Evolutionary conservation across 345 rosid genomes (phyloP).

Genomic region (Leavenworthia alabamica): DNA sequence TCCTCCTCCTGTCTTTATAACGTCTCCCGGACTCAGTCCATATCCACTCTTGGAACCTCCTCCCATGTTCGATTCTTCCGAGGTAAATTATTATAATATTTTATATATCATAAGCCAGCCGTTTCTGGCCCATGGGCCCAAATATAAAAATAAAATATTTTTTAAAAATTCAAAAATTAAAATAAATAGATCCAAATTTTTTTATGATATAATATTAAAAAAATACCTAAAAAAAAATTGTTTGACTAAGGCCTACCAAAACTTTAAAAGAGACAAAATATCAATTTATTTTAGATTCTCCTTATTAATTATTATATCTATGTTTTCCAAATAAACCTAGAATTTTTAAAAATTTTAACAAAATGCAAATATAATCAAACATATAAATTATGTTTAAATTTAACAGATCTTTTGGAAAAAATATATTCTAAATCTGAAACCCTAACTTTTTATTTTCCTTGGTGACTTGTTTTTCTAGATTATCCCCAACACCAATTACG

Average conservation of each 20-base stretch:
- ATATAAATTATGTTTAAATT: no score
- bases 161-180: no score
- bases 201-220: no score
- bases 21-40: slow-evolving; percentile 24
- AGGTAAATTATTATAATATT: background rate
- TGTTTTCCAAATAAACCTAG: background rate
- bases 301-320: background rate
- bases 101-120: background rate
- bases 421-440: background rate
- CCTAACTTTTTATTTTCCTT: background rate
- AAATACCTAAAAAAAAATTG: no score
- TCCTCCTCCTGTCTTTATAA: background rate
- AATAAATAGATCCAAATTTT: no score
- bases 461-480: background rate
- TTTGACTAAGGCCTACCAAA: no score
- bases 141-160: no score
- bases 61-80: background rate
- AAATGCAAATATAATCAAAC: background rate
- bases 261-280: no score
- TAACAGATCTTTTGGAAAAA: background rate
- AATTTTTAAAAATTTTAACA: background rate
- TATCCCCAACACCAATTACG: background rate
- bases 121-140: no score
- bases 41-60: slow-evolving; percentile 19
- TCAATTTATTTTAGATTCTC: background rate